These are phyloP conservation scores for Areca catechu DNA, from an alignment of 176 grass and related monocot genomes.

Conservation along the genomic window DNA sequence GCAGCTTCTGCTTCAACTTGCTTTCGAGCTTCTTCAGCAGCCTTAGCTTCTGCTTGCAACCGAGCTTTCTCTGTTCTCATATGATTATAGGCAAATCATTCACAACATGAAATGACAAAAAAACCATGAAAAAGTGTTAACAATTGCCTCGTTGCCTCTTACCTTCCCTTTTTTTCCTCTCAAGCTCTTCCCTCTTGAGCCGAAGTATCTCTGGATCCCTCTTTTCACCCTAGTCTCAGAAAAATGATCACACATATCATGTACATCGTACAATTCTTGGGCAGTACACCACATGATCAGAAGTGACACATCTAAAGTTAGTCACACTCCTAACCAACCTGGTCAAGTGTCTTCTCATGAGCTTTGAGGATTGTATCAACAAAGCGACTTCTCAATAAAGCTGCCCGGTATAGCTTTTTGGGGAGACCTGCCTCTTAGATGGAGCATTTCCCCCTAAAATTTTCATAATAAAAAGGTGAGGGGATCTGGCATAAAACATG, in stretches of 20 bases:
- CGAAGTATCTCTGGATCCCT: constrained; percentile 89
- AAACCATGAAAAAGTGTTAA: constrained; percentile 10
- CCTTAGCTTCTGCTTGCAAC: constrained; percentile 90
- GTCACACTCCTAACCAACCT: constrained; percentile 36
- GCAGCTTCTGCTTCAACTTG: constrained; percentile 63
- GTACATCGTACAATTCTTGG: too few relatives aligned
- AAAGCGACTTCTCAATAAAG: constrained; percentile 74
- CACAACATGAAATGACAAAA: not conserved
- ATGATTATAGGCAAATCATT: too few relatives aligned
- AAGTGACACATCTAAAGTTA: too few relatives aligned
- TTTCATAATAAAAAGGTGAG: constrained; percentile 36
- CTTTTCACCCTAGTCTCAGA: constrained; percentile 47
- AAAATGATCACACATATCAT: not conserved
- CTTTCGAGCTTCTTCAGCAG: constrained; percentile 68
- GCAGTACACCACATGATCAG: too few relatives aligned
- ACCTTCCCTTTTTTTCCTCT: constrained; percentile 87
- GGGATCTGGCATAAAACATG: constrained; percentile 23
- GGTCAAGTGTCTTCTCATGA: constrained; percentile 88
- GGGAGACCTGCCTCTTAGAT: constrained; percentile 52
- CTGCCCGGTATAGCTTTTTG: constrained; percentile 69
- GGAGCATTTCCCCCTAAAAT: constrained; percentile 59
- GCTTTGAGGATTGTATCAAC: constrained; percentile 99
- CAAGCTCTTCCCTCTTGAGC: constrained; percentile 73
- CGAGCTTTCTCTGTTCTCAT: constrained; percentile 63
- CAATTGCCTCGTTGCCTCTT: constrained; percentile 18